Percentiles rank a stretch among this genome's conserved stretches.
phyloP scores from a whole-genome alignment of 164 flowering plant genomes.

The Liriodendron chinense region DNA sequence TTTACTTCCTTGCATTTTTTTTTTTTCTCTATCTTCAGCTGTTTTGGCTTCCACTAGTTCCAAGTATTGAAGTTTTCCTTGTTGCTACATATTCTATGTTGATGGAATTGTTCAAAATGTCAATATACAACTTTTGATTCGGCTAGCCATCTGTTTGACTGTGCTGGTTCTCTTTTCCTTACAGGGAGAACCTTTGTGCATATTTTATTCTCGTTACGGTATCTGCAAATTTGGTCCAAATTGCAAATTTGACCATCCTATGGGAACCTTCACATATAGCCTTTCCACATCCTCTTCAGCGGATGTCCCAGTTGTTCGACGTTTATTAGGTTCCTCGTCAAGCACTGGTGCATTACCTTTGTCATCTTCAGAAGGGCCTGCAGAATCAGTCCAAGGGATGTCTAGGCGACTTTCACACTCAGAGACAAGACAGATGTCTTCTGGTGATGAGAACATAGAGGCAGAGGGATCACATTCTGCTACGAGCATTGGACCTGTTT shows the following conservation, averaged over 20 bases:
- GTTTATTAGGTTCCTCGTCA: conserved; percentile 63
- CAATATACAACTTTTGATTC: background rate
- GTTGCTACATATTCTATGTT: background rate
- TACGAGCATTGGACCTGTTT: conserved; percentile 28
- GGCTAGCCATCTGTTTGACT: conserved; percentile 5
- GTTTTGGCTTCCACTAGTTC: background rate
- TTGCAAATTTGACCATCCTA: conserved; percentile 98
- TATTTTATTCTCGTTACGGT: conserved; percentile 91
- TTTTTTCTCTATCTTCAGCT: background rate
- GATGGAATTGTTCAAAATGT: background rate
- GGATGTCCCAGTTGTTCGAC: conserved; percentile 56
- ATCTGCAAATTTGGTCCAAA: conserved; percentile 98
- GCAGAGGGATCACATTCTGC: conserved; percentile 44
- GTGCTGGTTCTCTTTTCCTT: conserved; percentile 3
- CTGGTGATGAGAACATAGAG: conserved; percentile 60
- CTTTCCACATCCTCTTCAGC: conserved; percentile 51
- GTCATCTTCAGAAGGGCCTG: conserved; percentile 55
- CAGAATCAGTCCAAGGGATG: conserved; percentile 52
- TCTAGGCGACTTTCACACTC: conserved; percentile 59
- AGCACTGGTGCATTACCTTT: conserved; percentile 49
- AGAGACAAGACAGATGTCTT: conserved; percentile 65
- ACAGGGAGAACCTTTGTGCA: conserved; percentile 95
- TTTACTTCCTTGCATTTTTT: background rate
- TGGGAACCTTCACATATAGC: conserved; percentile 66
- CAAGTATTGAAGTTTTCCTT: background rate